phyloP scores from a whole-genome alignment of 768 basidiomycete species.

The Kwoniella sp. region DNA sequence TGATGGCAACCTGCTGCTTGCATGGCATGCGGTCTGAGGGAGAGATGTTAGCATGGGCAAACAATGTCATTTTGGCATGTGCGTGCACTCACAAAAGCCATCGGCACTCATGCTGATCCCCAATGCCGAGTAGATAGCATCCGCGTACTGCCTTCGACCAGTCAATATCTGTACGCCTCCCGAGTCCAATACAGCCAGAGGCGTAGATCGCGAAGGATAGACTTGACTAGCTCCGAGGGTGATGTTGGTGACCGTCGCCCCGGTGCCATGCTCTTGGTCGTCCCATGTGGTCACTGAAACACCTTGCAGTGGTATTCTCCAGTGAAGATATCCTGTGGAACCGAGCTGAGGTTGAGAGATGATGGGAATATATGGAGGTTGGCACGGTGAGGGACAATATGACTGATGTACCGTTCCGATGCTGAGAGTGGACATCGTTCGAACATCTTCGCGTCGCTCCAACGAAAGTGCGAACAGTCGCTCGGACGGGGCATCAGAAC shows the following conservation, averaged over 20 bases:
- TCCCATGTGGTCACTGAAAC: slow-evolving; percentile 37
- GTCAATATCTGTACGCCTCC: slow-evolving; percentile 53
- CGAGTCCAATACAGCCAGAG: slow-evolving; percentile 53
- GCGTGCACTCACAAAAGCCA: slow-evolving; percentile 47
- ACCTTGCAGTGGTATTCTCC: slow-evolving; percentile 47
- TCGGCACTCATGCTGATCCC: slow-evolving; percentile 47
- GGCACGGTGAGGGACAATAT: slow-evolving; percentile 47
- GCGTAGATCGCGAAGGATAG: slow-evolving; percentile 31
- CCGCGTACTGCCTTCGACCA: slow-evolving; percentile 40
- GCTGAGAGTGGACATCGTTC: slow-evolving; percentile 46
- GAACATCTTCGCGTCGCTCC: slow-evolving; percentile 51
- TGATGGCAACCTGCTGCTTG: slow-evolving; percentile 42
- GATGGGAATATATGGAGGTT: slow-evolving; percentile 46
- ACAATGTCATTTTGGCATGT: not conserved
- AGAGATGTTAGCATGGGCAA: not conserved
- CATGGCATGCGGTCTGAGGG: slow-evolving; percentile 52
- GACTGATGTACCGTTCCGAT: slow-evolving; percentile 41
- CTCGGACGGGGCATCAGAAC: slow-evolving; percentile 43
- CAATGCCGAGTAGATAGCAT: slow-evolving; percentile 46
- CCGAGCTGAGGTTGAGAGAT: slow-evolving; percentile 48
- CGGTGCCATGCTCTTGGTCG: slow-evolving; percentile 34
- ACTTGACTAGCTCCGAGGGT: slow-evolving; percentile 38
- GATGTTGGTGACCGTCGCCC: slow-evolving; percentile 21
- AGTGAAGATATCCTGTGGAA: slow-evolving; percentile 46
- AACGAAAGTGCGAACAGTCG: slow-evolving; percentile 50